Evolutionary conservation across 164 flowering plant genomes (phyloP).

Genomic region (Chloranthus sessilifolius): DNA sequence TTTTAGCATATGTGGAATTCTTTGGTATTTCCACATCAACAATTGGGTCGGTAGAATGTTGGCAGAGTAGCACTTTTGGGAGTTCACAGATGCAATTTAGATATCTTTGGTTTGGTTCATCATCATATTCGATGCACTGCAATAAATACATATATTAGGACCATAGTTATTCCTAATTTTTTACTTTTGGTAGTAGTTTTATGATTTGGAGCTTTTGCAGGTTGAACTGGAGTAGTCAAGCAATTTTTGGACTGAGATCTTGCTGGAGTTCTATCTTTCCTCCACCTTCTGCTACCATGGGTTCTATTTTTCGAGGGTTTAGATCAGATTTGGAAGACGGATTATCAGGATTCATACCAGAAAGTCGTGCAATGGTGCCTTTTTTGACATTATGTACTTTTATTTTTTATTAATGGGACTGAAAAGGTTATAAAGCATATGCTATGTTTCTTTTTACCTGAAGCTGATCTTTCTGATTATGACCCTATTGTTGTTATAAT

Average conservation of each 20-base stretch:
- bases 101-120: background rate
- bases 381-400: background rate
- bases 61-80: too few species aligned
- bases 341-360: conserved; percentile 65
- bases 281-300: conserved; percentile 36
- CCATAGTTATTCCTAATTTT: background rate
- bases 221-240: too few species aligned
- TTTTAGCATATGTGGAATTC: too few species aligned
- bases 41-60: too few species aligned
- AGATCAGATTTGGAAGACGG: conserved; percentile 76
- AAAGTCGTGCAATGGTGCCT: conserved; percentile 67
- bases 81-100: background rate
- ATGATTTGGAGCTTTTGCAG: background rate
- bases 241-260: too few species aligned
- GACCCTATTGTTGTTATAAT: background rate
- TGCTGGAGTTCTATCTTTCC: too few species aligned
- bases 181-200: background rate
- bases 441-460: background rate
- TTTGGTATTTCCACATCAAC: too few species aligned
- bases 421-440: background rate
- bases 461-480: background rate
- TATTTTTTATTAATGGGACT: background rate
- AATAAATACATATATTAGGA: background rate
- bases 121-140: too few species aligned
- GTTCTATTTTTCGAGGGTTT: conserved; percentile 72